Percentiles rank a stretch among this genome's conserved stretches.
phyloP scores from a whole-genome alignment of 305 asterid genomes.

The Rubia peregrina region DNA sequence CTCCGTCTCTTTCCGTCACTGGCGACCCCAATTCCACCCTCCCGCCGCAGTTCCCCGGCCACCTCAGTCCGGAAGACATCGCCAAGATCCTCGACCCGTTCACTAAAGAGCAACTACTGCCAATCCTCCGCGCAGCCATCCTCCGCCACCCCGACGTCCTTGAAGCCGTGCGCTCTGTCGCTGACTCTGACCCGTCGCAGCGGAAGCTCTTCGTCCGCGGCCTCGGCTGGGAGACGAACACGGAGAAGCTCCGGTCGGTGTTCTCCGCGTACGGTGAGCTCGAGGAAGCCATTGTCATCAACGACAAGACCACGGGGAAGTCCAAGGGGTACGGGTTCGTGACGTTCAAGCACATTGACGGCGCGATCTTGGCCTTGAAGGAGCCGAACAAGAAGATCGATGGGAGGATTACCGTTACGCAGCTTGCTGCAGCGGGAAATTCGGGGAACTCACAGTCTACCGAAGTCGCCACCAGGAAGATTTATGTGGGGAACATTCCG shows the following conservation, averaged over 20 bases:
- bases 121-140: slow-evolving; percentile 67
- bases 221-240: slow-evolving; percentile 94
- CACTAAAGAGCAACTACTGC: slow-evolving; percentile 70
- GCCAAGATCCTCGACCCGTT: slow-evolving; percentile 74
- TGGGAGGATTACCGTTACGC: slow-evolving; percentile 89
- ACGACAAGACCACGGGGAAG: slow-evolving; percentile 70
- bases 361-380: slow-evolving; percentile 61
- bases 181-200: slow-evolving; percentile 73
- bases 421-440: slow-evolving; percentile 78
- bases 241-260: slow-evolving; percentile 71
- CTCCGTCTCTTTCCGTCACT: slow-evolving; percentile 24
- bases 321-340: slow-evolving; percentile 91
- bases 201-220: slow-evolving; percentile 90
- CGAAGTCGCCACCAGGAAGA: slow-evolving; percentile 81
- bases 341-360: slow-evolving; percentile 81
- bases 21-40: slow-evolving; percentile 21
- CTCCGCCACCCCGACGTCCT: slow-evolving; percentile 71
- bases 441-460: slow-evolving; percentile 45
- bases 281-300: slow-evolving; percentile 83
- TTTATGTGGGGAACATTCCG: slow-evolving; percentile 91
- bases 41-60: slow-evolving; percentile 28
- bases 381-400: slow-evolving; percentile 92
- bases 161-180: slow-evolving; percentile 66
- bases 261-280: slow-evolving; percentile 71
- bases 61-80: slow-evolving; percentile 60